Percentiles rank a stretch among this genome's conserved stretches.
These are phyloP conservation scores for Austropuccinia psidii DNA, from an alignment of 1,284 basidiomycete genomes.

Conservation along the genomic window DNA sequence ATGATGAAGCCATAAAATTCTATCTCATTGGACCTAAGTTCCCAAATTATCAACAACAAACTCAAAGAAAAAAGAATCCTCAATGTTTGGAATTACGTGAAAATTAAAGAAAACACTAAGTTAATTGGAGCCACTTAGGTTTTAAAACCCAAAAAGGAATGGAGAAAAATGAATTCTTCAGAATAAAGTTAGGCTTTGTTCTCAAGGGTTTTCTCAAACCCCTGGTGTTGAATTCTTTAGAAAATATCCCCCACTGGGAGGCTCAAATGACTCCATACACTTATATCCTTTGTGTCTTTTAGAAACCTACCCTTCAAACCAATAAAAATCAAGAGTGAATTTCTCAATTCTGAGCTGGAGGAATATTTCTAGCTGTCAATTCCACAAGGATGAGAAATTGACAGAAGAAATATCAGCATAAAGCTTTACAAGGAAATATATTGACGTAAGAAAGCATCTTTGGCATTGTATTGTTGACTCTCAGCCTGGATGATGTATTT, in stretches of 20 bases:
- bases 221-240: neutral
- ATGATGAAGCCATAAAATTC: neutral
- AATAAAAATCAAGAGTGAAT: neutral
- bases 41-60: neutral
- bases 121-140: neutral
- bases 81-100: neutral
- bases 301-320: neutral
- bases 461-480: neutral
- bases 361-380: neutral
- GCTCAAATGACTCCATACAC: neutral
- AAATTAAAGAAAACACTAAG: neutral
- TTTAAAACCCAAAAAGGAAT: neutral
- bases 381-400: neutral
- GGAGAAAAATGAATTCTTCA: neutral
- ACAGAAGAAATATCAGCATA: neutral
- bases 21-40: neutral
- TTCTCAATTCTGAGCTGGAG: neutral
- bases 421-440: neutral
- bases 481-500: neutral
- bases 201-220: neutral
- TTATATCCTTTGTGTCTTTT: neutral
- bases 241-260: neutral
- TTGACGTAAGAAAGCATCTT: neutral
- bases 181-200: neutral
- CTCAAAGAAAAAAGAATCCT: neutral